Evolutionary conservation across 768 basidiomycete species (phyloP).

Genomic region (Kwoniella newhampshirensis): DNA sequence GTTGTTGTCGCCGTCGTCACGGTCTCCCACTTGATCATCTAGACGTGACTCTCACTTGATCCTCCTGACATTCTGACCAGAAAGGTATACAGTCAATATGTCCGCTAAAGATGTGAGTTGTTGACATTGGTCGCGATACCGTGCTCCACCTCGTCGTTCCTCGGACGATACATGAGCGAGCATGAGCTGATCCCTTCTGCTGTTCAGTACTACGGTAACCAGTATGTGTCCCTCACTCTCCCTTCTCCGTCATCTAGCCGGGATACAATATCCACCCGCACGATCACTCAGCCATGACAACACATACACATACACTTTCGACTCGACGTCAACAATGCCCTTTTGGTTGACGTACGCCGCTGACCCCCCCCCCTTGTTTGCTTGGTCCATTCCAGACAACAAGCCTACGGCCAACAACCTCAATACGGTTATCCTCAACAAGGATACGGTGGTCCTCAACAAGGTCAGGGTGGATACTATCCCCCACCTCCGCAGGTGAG

Average conservation of each 20-base stretch:
- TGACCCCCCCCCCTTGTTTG: not conserved
- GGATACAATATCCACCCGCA: too few relatives aligned
- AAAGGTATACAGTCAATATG: conserved; percentile 18
- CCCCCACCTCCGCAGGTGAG: conserved; percentile 42
- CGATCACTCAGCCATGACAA: too few relatives aligned
- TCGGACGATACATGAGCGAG: too few relatives aligned
- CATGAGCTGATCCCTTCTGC: too few relatives aligned
- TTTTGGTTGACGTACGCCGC: not conserved
- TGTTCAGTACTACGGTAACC: conserved; percentile 42
- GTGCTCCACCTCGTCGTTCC: too few relatives aligned
- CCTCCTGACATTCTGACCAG: not conserved
- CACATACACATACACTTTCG: too few relatives aligned
- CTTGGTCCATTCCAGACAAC: conserved; percentile 6
- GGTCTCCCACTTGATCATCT: too few relatives aligned
- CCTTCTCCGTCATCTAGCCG: not conserved
- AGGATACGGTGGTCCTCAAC: conserved; percentile 22
- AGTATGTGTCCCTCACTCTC: conserved; percentile 23
- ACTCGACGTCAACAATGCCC: not conserved
- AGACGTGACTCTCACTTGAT: too few relatives aligned
- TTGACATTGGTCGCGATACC: not conserved
- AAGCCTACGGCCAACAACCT: conserved; percentile 14
- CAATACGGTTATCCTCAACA: conserved; percentile 8
- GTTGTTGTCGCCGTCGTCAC: not conserved
- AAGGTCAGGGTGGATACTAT: conserved; percentile 43
- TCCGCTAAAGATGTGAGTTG: conserved; percentile 44